Percentiles rank a stretch among this genome's conserved stretches.
phyloP scores from a whole-genome alignment of 495 filamentous ascomycete species.

The Xylaria acuta region DNA sequence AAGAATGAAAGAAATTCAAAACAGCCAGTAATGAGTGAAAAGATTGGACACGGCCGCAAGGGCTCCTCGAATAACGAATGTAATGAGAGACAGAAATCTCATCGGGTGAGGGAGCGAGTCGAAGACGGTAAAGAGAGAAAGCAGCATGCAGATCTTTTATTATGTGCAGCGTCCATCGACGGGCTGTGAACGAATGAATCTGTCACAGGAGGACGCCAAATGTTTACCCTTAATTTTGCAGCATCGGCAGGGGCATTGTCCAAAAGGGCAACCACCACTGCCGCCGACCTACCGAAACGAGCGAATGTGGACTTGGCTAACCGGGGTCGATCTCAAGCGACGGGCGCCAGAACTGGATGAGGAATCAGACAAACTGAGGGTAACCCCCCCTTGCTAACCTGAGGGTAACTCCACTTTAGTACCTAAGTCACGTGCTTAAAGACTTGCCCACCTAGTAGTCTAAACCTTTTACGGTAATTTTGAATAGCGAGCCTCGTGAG shows the following conservation, averaged over 20 bases:
- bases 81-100: constrained; percentile 5
- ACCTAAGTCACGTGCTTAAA: no score
- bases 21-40: constrained; percentile 1
- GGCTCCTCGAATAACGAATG: background rate
- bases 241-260: constrained; percentile 5
- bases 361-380: no score
- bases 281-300: constrained; percentile 13
- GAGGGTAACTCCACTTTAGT: no score
- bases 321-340: constrained; percentile 13
- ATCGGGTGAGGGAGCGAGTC: background rate
- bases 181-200: constrained; percentile 15
- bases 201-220: constrained; percentile 19
- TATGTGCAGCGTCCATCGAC: background rate
- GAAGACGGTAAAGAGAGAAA: background rate
- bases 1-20: constrained; percentile 12
- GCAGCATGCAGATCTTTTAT: constrained; percentile 7
- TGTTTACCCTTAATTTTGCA: constrained; percentile 20
- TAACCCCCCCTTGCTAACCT: no score
- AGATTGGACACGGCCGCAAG: background rate
- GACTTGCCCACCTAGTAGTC: no score
- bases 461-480: no score
- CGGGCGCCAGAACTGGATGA: background rate
- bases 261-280: constrained; percentile 3
- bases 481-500: no score
- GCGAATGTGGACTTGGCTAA: constrained; percentile 4